Percentiles rank a stretch among this genome's conserved stretches.
phyloP scores from a whole-genome alignment of 148 eudicot species.

The Chenopodium berlandieri region DNA sequence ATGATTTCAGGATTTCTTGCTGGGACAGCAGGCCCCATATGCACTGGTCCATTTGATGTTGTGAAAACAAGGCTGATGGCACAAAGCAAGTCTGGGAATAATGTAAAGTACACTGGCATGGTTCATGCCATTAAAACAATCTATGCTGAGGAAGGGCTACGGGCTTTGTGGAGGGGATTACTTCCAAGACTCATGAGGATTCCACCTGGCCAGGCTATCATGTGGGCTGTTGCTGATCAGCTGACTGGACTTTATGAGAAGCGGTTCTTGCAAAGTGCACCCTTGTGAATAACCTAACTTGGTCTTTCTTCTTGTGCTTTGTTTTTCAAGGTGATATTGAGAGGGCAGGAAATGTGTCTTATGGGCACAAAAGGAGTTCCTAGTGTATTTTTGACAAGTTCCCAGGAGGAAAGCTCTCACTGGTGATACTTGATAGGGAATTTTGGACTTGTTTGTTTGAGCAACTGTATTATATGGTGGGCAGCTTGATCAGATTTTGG shows the following conservation, averaged over 20 bases:
- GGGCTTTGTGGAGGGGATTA: constrained; percentile 85
- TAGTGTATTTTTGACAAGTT: neutral
- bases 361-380: neutral
- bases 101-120: constrained; percentile 81
- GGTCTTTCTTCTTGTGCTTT: neutral
- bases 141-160: constrained; percentile 77
- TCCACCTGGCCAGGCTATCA: constrained; percentile 97
- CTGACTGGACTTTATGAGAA: constrained; percentile 85
- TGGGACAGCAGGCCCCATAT: constrained; percentile 90
- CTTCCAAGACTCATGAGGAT: constrained; percentile 93
- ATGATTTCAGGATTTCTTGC: constrained; percentile 97
- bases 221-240: constrained; percentile 98
- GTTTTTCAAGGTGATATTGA: neutral
- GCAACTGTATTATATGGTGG: neutral
- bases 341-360: neutral
- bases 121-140: constrained; percentile 75
- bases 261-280: constrained; percentile 41
- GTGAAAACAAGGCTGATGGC: constrained; percentile 97
- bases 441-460: neutral
- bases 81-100: constrained; percentile 59
- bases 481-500: constrained; percentile 8
- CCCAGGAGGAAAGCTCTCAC: neutral
- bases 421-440: neutral
- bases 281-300: constrained; percentile 27
- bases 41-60: constrained; percentile 95